Evolutionary conservation across 352 stramenopile genomes (phyloP), one percentile per base, ranked within the genome.

Genomic region (Thraustotheca clavata): DNA sequence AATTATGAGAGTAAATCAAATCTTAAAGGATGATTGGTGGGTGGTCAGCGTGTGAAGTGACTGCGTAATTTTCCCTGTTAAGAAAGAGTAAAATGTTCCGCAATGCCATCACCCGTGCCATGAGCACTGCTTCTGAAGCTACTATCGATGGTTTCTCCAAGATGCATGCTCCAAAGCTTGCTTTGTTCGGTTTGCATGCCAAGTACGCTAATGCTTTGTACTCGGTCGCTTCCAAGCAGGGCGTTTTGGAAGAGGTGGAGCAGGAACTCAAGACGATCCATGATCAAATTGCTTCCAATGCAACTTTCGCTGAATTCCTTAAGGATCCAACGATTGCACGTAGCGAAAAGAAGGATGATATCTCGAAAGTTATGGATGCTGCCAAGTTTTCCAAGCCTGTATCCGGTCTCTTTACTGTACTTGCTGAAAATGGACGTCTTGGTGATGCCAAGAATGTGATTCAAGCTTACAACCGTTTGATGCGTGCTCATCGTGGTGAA

Each of bases 161-260:
- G 60, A 93, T 93, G 83, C 86, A 79, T 66, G 81, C 90, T 73
- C 83, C 83, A 38, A 91, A 93, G 80, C 73, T 98, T 69, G 86
- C 98, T 70, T 76, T 99, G n/a, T 98, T 98, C 73, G 96, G 96
- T 31, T 74, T 98, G 41, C 87, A 95, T 71, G 95, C 95, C 48
- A 87, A 95, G 43, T 99, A 99, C 79, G 96, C 96, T 67, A 98
- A 98, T 72, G 96, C 96, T 36, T 86, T 97, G 22, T 99, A 98
- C 88, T 88, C 88, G 70, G 95, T 97, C 55, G 96, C 94, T 33
- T 94, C 89, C 68, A 91, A 91, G 75, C 75, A 88, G 69, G 88
- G 92, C 69, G 65, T 73, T 68, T 71, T 95, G 11, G 82, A 92
- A 16, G 69, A 77, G 0, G 86, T 95, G 38, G 86, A 95, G 77